These are phyloP conservation scores for Salix udensis DNA, from an alignment of 345 rosid species.

Conservation along the genomic window DNA sequence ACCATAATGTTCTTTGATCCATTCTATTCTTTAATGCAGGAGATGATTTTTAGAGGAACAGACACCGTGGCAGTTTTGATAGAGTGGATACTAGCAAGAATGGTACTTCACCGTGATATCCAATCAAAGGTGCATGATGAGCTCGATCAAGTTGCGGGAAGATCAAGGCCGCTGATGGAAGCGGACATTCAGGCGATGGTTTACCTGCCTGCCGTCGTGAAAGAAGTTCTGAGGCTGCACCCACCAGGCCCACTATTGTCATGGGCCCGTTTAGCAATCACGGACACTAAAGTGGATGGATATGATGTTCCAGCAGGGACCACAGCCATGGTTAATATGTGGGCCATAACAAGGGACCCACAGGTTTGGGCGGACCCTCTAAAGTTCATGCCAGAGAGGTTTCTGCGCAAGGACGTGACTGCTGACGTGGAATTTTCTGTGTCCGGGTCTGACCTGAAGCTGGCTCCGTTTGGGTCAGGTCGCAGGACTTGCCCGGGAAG, in stretches of 20 bases:
- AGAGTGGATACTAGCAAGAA: conserved; percentile 57
- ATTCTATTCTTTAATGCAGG: conserved; percentile 22
- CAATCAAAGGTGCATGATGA: conserved; percentile 47
- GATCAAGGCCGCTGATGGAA: conserved; percentile 37
- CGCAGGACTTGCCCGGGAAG: conserved; percentile 53
- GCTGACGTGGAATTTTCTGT: conserved; percentile 32
- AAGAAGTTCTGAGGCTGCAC: conserved; percentile 50
- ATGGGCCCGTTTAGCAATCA: conserved; percentile 50
- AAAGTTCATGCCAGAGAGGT: conserved; percentile 42
- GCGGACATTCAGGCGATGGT: conserved; percentile 31
- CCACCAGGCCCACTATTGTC: conserved; percentile 66
- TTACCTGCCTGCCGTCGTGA: conserved; percentile 41
- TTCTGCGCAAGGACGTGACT: conserved; percentile 7
- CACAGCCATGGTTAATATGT: conserved; percentile 57
- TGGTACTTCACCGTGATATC: conserved; percentile 48
- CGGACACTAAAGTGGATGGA: conserved; percentile 37
- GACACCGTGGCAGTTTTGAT: conserved; percentile 51
- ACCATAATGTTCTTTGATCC: not conserved
- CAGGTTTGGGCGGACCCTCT: conserved; percentile 40
- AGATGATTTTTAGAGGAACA: conserved; percentile 60
- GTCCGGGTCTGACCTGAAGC: conserved; percentile 41
- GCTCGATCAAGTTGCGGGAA: conserved; percentile 43
- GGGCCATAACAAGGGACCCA: conserved; percentile 59
- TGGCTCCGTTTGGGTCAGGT: conserved; percentile 61
- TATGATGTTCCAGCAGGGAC: conserved; percentile 45